Evolutionary conservation across 345 rosid species (phyloP), one percentile per base, ranked within the genome.

Genomic region (Brassica nigra): DNA sequence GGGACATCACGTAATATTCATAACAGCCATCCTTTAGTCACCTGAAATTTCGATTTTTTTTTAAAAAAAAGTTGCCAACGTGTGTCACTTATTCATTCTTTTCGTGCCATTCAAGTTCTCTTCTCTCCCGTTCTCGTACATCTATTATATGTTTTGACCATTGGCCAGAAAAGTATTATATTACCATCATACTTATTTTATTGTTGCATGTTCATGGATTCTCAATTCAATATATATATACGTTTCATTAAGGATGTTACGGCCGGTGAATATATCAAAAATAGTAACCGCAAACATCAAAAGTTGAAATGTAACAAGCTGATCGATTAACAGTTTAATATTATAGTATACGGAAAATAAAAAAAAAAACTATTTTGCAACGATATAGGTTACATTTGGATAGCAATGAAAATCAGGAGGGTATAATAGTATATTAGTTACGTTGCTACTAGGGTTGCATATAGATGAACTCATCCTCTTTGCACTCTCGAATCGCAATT

Each of bases 401-500:
- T 23, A 23, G n/a, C n/a, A 27, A 59, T 59, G 15, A 2, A 59
- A 59, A 61, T 27, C 23, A 23, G 5, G 15, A 11, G 15, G 62
- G 64, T 27, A 61, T 10, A 31, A 33, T 4, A 28, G 33, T 28
- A 11, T 6, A 39, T 30, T 14, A 28, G 12, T 61, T 61, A 69
- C 7, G 36, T 71, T 44, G 34, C 28, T 12, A 44, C 68, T 83
- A 86, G 27, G 82, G 20, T 82, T 80, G 91, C 74, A 88, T 87
- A 81, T 81, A 76, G 30, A 90, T 89, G 27, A 87, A 44, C 74
- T 95, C 99, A 55, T 91, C 93, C 34, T 85, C 86, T 47, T 74
- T 67, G 82, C 99, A 95, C 58, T 88, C 92, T 81, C 94, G 86
- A 4, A 95, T 74, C 62, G 77, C 83, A 63, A 95, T 79, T 62